phyloP scores from a whole-genome alignment of 805 yeast genomes.

The Cyberlindnera samutprakarnensis region DNA sequence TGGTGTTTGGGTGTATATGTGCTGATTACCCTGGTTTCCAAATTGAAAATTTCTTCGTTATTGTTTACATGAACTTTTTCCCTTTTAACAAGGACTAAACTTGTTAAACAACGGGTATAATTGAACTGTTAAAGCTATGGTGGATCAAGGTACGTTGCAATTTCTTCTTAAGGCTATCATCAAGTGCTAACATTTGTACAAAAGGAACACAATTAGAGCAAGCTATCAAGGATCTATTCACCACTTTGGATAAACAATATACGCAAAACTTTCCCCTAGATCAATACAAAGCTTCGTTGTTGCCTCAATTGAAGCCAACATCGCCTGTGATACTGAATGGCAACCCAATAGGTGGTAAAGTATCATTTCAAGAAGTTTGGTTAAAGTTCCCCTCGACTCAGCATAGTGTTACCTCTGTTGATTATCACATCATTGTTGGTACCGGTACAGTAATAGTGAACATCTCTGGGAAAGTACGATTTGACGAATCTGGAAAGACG shows the following conservation, averaged over 20 bases:
- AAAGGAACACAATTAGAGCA: slow-evolving; percentile 15
- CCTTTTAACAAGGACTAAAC: too few species aligned
- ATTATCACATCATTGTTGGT: slow-evolving; percentile 63
- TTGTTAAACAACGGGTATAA: too few species aligned
- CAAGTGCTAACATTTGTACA: too few species aligned
- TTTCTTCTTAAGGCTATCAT: too few species aligned
- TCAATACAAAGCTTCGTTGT: slow-evolving; percentile 14
- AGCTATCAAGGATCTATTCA: slow-evolving; percentile 19
- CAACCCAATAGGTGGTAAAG: slow-evolving; percentile 43
- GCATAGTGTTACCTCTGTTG: slow-evolving; percentile 57
- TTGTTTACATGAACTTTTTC: too few species aligned
- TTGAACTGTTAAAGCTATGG: too few species aligned
- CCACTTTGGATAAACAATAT: slow-evolving; percentile 17
- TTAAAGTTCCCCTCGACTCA: slow-evolving; percentile 47
- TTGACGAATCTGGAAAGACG: slow-evolving; percentile 69
- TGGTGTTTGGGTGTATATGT: too few species aligned
- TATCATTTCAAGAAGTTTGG: slow-evolving; percentile 54
- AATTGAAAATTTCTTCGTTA: too few species aligned
- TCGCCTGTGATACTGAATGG: slow-evolving; percentile 55
- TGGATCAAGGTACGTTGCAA: too few species aligned
- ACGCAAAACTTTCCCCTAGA: slow-evolving; percentile 10
- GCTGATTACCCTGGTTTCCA: too few species aligned
- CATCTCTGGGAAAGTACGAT: slow-evolving; percentile 52
- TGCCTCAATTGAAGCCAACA: slow-evolving; percentile 42
- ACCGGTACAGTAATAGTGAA: slow-evolving; percentile 46